Evolutionary conservation across 2,329 filamentous ascomycete species (phyloP), one percentile per base, ranked within the genome.

Genomic region (Bertia moriformis): DNA sequence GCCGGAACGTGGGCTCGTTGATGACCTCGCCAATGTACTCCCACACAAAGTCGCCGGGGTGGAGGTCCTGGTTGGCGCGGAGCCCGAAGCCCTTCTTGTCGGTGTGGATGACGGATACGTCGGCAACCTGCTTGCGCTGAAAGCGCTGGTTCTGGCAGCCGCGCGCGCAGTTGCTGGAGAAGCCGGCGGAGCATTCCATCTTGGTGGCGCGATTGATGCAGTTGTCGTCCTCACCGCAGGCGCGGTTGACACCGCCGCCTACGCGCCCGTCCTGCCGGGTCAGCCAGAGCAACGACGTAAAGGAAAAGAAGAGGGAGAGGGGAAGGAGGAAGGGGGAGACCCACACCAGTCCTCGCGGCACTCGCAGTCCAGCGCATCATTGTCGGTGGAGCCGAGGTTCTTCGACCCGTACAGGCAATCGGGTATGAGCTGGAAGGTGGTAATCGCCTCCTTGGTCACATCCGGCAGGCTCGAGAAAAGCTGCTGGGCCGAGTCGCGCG

Each of bases 11-110:
- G 20, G 75, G 71, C 60, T 96, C 89, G 51, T 93, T 91, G 56
- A 98, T 95, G 49, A 96, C 91, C 61, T 98, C 91, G 50, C 91
- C 91, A 49, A 98, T 89, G 59, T 98, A 98, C 62, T 98, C 91
- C 56, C 86, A 96, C 49, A 98, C 86, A 55, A 98, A 94, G 54
- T 95, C 86, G 54, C 93, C 78, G 18, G 83, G 67, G 45, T 80
- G 71, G 44, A 98, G 66, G 46, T 87, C 70, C 33, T 66, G 63
- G 59, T 96, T 81, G 41, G 87, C 75, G 41, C 91, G 83, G 42
- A 98, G 73, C 30, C 91, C 91, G 51, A 83, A 96, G 32, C 91
- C 91, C 59, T 98, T 98, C 66, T 96, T 95, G 44, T 94, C 88
- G 0, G 91, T 96, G 57, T 93, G 89, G 67, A 98, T 93, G 51